phyloP scores from a whole-genome alignment of 345 rosid species.

The Eucalyptus erythrocorys region DNA sequence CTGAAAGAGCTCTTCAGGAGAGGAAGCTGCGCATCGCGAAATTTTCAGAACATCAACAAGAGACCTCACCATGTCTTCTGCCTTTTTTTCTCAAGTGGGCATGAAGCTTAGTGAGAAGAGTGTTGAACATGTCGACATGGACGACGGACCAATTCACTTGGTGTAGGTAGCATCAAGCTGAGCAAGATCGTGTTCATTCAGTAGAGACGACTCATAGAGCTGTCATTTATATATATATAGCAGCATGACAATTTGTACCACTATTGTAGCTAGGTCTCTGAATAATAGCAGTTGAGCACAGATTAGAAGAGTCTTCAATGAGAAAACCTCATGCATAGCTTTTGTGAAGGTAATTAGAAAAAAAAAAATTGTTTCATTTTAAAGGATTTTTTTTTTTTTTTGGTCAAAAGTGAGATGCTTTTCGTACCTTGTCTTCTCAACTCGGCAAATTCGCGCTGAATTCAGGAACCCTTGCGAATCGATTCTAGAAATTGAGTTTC shows the following conservation, averaged over 20 bases:
- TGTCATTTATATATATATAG: conserved; percentile 18
- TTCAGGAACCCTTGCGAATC: not conserved
- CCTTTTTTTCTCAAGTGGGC: conserved; percentile 74
- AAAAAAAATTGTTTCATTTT: not conserved
- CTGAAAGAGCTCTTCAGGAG: conserved; percentile 39
- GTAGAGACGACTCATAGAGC: conserved; percentile 57
- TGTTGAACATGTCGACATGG: conserved; percentile 58
- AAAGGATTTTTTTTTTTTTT: not conserved
- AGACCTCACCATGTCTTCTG: conserved; percentile 41
- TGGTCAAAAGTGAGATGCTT: not conserved
- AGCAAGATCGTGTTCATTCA: conserved; percentile 48
- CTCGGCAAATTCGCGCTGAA: not conserved
- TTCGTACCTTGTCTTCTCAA: not conserved
- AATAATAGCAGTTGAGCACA: not conserved
- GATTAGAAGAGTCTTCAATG: not conserved
- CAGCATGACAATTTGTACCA: not conserved
- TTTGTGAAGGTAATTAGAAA: not conserved
- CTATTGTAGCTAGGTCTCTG: not conserved
- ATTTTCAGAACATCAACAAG: conserved; percentile 21
- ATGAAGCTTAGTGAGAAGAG: conserved; percentile 78
- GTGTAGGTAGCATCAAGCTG: conserved; percentile 46
- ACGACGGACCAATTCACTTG: conserved; percentile 64
- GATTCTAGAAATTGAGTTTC: not conserved
- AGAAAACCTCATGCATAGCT: not conserved
- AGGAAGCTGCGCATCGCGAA: conserved; percentile 39